Percentiles rank a stretch among this genome's conserved stretches.
phyloP scores from a whole-genome alignment of 2,329 filamentous ascomycete genomes.

The Colletotrichum navitas region DNA sequence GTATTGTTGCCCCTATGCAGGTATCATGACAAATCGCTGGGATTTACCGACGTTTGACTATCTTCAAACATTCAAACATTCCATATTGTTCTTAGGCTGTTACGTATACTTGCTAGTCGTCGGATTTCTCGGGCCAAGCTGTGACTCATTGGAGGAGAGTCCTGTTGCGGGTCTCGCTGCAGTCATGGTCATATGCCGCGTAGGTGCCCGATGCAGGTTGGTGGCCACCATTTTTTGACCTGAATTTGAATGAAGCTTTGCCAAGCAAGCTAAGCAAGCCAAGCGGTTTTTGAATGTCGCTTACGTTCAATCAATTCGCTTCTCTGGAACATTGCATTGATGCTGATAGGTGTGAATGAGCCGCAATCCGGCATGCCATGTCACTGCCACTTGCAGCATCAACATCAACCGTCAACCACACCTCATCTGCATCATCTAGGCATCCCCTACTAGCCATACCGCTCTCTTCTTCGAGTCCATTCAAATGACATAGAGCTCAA shows the following conservation, averaged over 20 bases:
- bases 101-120: too few relatives aligned
- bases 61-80: background rate
- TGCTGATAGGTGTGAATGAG: background rate
- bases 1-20: background rate
- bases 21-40: background rate
- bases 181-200: background rate
- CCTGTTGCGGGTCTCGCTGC: background rate
- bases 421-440: background rate
- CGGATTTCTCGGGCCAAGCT: background rate
- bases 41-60: background rate
- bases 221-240: too few relatives aligned
- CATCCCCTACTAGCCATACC: background rate
- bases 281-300: background rate
- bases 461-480: background rate
- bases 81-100: background rate
- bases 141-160: background rate
- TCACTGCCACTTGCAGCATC: too few relatives aligned
- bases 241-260: too few relatives aligned
- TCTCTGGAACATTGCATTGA: background rate
- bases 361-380: background rate
- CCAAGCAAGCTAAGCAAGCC: background rate
- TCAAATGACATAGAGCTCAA: conserved; percentile 2
- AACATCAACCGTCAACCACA: background rate
- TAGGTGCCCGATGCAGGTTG: background rate
- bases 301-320: background rate